phyloP scores from a whole-genome alignment of 305 asterid genomes.

The Fraxinus sp. region DNA sequence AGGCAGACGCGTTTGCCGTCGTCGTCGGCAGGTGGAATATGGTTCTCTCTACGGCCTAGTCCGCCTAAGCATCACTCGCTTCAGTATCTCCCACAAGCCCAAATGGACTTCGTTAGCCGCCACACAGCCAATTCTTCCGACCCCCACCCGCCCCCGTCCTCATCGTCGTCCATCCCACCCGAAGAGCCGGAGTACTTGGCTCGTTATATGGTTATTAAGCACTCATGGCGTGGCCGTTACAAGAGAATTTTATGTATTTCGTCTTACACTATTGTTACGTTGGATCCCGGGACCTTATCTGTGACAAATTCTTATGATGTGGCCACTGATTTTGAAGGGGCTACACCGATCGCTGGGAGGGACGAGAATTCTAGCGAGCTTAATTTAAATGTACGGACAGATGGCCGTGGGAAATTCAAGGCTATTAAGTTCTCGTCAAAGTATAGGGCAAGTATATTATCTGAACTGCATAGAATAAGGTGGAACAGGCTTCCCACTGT shows the following conservation, averaged over 20 bases:
- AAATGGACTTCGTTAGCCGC: slow-evolving; percentile 84
- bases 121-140: slow-evolving; percentile 47
- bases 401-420: slow-evolving; percentile 92
- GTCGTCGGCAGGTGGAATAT: slow-evolving; percentile 84
- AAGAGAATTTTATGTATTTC: slow-evolving; percentile 89
- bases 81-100: slow-evolving; percentile 68
- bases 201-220: slow-evolving; percentile 80
- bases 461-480: slow-evolving; percentile 83
- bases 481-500: slow-evolving; percentile 69
- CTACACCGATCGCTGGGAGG: slow-evolving; percentile 76
- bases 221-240: slow-evolving; percentile 99
- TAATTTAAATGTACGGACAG: slow-evolving; percentile 78
- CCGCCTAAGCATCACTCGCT: slow-evolving; percentile 73
- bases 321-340: slow-evolving; percentile 80
- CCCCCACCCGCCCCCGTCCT: slow-evolving; percentile 31
- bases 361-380: slow-evolving; percentile 81
- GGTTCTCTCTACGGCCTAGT: slow-evolving; percentile 77
- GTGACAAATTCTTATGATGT: slow-evolving; percentile 90
- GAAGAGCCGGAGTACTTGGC: slow-evolving; percentile 94
- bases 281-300: slow-evolving; percentile 76
- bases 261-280: slow-evolving; percentile 55
- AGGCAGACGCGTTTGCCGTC: slow-evolving; percentile 86
- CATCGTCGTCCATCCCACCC: slow-evolving; percentile 43
- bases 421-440: slow-evolving; percentile 78
- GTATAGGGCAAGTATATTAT: slow-evolving; percentile 82